phyloP scores from a whole-genome alignment of 2,329 filamentous ascomycete genomes.

The Trichophyton benhamiae region DNA sequence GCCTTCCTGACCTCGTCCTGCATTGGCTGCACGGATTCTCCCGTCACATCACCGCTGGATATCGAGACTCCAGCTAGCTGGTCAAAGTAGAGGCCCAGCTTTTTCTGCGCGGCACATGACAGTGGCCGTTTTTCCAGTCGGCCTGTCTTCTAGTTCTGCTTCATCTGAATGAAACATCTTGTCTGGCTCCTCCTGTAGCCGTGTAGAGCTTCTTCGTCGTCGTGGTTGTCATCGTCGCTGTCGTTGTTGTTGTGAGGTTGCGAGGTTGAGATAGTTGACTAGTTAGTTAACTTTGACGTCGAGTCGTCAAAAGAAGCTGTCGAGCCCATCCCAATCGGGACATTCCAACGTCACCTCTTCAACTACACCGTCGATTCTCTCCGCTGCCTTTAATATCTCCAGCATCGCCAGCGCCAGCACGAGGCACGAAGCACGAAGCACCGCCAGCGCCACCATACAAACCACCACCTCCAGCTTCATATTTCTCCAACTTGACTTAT shows the following conservation, averaged over 20 bases:
- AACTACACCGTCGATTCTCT: neutral
- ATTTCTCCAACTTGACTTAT: neutral
- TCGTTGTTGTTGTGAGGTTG: neutral
- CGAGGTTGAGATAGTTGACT: neutral
- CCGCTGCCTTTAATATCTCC: neutral
- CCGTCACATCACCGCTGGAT: neutral
- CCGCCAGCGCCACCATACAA: no score
- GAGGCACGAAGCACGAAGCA: no score
- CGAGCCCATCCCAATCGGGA: neutral
- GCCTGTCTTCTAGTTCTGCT: neutral
- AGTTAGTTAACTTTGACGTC: neutral
- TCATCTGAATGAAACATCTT: neutral
- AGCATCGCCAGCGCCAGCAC: no score
- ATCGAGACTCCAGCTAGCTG: neutral
- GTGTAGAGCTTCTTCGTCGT: neutral
- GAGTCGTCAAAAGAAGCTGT: neutral
- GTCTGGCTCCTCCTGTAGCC: neutral
- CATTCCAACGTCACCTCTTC: neutral
- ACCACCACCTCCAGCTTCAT: neutral
- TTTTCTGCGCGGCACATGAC: neutral
- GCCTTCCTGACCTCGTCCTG: conserved; percentile 1
- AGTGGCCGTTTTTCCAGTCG: neutral
- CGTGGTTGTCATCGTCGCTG: no score
- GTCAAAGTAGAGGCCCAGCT: neutral
- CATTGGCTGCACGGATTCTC: neutral